Evolutionary conservation across 2,329 filamentous ascomycete genomes (phyloP).

Genomic region (Bipolaris victoriae): DNA sequence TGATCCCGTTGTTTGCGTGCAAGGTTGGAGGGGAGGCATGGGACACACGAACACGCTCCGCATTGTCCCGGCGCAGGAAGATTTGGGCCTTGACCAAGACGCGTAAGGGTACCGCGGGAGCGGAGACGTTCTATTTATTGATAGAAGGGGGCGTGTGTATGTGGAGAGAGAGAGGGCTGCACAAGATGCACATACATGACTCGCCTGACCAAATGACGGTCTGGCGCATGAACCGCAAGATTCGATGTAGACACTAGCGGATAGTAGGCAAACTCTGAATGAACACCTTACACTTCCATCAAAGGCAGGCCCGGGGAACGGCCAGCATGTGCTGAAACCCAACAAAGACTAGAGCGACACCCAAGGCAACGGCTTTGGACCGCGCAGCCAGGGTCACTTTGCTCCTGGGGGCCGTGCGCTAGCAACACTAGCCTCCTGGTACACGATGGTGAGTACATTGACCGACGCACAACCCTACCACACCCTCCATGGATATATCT

Average conservation of each 20-base stretch:
- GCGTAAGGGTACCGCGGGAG: slow-evolving; percentile 40
- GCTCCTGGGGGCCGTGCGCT: slow-evolving; percentile 8
- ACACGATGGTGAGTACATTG: slow-evolving; percentile 20
- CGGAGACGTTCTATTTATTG: slow-evolving; percentile 16
- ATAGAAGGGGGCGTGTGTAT: slow-evolving; percentile 18
- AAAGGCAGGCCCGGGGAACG: background rate
- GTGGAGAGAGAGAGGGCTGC: slow-evolving; percentile 23
- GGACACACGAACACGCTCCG: slow-evolving; percentile 83
- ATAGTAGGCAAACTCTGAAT: slow-evolving; percentile 23
- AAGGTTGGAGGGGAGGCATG: slow-evolving; percentile 91
- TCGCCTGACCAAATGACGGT: slow-evolving; percentile 32
- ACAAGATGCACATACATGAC: slow-evolving; percentile 29
- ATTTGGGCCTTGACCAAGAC: slow-evolving; percentile 57
- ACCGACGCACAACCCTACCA: slow-evolving; percentile 23
- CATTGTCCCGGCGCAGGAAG: slow-evolving; percentile 58
- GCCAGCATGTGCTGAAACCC: background rate
- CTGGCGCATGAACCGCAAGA: slow-evolving; percentile 28
- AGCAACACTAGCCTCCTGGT: slow-evolving; percentile 15
- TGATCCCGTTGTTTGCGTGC: slow-evolving; percentile 80
- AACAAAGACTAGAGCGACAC: background rate
- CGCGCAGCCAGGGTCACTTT: slow-evolving; percentile 1
- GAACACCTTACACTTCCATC: slow-evolving; percentile 5
- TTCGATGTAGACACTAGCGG: slow-evolving; percentile 34
- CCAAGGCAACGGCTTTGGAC: slow-evolving; percentile 3
- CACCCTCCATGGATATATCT: slow-evolving; percentile 46